Conservation (phyloP, 257 asterid genomes). For the Scutellaria baicalensis region DNA sequence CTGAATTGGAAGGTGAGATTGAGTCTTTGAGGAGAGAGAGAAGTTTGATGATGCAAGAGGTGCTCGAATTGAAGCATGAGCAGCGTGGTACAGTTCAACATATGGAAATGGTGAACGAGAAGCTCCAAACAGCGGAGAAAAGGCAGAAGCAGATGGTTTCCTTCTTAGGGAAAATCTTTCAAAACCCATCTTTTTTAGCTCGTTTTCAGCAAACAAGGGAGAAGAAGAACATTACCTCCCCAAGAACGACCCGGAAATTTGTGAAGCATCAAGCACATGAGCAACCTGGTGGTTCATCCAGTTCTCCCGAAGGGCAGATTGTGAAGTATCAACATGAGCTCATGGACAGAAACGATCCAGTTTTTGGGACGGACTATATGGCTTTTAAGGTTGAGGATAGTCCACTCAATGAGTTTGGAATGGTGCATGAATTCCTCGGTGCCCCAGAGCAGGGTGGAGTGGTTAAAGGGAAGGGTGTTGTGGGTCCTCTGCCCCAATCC, state of each 20-base stretch:
- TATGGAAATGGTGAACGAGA: slow-evolving; percentile 54
- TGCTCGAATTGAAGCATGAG: slow-evolving; percentile 60
- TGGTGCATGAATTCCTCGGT: slow-evolving; percentile 21
- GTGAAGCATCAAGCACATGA: slow-evolving; percentile 39
- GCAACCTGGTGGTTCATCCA: slow-evolving; percentile 17
- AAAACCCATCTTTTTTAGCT: slow-evolving; percentile 42
- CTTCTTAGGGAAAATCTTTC: slow-evolving; percentile 66
- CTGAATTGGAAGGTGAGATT: slow-evolving; percentile 47
- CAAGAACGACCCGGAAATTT: slow-evolving; percentile 44
- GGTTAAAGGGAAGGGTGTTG: slow-evolving; percentile 37
- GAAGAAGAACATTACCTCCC: slow-evolving; percentile 31
- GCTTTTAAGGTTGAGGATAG: slow-evolving; percentile 24
- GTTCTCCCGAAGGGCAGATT: slow-evolving; percentile 26
- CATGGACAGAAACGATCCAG: slow-evolving; percentile 14
- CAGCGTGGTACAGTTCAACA: slow-evolving; percentile 54
- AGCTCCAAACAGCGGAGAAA: slow-evolving; percentile 65
- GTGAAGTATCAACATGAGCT: slow-evolving; percentile 18
- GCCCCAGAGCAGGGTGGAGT: slow-evolving; percentile 20
- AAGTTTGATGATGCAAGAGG: slow-evolving; percentile 62
- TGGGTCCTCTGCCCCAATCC: slow-evolving; percentile 13
- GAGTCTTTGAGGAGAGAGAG: slow-evolving; percentile 55
- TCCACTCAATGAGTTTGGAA: slow-evolving; percentile 19
- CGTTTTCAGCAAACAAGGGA: slow-evolving; percentile 40
- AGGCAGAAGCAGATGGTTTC: slow-evolving; percentile 85
- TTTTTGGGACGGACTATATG: slow-evolving; percentile 11